These are phyloP conservation scores for Metschnikowia lunata DNA, from an alignment of 805 yeast genomes.

Conservation along the genomic window DNA sequence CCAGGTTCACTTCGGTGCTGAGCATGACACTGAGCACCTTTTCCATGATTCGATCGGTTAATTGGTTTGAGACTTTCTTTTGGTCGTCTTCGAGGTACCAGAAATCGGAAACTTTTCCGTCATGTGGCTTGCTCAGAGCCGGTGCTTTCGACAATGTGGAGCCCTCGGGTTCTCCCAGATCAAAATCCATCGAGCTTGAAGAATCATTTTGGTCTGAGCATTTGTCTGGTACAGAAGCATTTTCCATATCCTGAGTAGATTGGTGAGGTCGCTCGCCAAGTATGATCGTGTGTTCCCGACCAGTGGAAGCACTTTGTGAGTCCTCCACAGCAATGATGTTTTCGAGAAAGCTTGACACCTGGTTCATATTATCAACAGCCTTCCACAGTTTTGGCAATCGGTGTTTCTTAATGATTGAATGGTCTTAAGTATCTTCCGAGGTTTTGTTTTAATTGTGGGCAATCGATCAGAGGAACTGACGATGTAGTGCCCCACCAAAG, in stretches of 20 bases:
- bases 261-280: slow-evolving; percentile 2
- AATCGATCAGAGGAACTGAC: no score
- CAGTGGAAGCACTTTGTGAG: background rate
- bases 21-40: slow-evolving; percentile 66
- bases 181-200: background rate
- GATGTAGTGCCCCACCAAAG: no score
- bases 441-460: background rate
- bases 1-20: slow-evolving; percentile 41
- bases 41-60: slow-evolving; percentile 72
- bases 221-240: background rate
- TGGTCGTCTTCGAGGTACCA: slow-evolving; percentile 24
- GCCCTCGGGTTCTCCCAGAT: background rate
- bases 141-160: background rate
- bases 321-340: slow-evolving; percentile 30
- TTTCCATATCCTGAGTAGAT: slow-evolving; percentile 5
- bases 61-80: slow-evolving; percentile 19
- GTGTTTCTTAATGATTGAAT: no score
- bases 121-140: background rate
- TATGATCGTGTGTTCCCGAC: background rate
- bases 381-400: no score
- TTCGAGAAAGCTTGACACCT: slow-evolving; percentile 34
- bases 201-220: background rate
- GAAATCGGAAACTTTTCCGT: slow-evolving; percentile 19
- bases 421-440: no score
- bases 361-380: slow-evolving; percentile 25